Evolutionary conservation across 768 basidiomycete genomes (phyloP), one percentile per base, ranked within the genome.

Genomic region (Saitozyma podzolica): DNA sequence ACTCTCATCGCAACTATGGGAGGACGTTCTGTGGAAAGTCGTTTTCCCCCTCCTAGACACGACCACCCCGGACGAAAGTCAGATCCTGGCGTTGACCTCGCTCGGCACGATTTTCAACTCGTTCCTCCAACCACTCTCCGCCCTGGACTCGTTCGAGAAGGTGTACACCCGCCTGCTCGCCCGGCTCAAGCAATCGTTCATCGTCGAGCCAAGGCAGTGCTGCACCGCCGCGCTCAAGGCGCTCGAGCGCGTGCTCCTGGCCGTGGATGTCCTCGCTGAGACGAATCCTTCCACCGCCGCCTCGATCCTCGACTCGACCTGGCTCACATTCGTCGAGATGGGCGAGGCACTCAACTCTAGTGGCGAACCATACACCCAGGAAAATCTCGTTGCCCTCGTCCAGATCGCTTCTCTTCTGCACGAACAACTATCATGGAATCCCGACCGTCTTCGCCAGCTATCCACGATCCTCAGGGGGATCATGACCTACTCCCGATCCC

Each of bases 21-120:
- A 89, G 48, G 86, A 90, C 57, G 92, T 92, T 63, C 83, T 95
- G n/a, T 92, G 91, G 89, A 87, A 88, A 74, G 85, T 97, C 60
- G 86, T 90, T 11, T 91, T 95, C 79, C 92, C 92, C 8, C 82
- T 98, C 4, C 80, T 96, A 20, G 66, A 70, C 47, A 45, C 63
- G 41, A 56, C 65, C 55, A 19, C 83, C 88, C 59, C 91, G 88
- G 89, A 91, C 73, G 92, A 95, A 65, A 91, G 90, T 0, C 91
- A 91, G 75, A 86, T 88, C 37, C 85, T 97, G 40, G 90, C 92
- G 0, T 80, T 96, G 52, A 85, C 88, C 54, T 93, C 91, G 0
- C 84, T 91, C 45, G 91, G 92, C 0, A 85, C 88, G 0, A 88
- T 97, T 60, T 87, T 95, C 76, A 84, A 85, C 66, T 88, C 90